Evolutionary conservation across 805 yeast genomes (phyloP).

Genomic region (Isabelozyma heimii): DNA sequence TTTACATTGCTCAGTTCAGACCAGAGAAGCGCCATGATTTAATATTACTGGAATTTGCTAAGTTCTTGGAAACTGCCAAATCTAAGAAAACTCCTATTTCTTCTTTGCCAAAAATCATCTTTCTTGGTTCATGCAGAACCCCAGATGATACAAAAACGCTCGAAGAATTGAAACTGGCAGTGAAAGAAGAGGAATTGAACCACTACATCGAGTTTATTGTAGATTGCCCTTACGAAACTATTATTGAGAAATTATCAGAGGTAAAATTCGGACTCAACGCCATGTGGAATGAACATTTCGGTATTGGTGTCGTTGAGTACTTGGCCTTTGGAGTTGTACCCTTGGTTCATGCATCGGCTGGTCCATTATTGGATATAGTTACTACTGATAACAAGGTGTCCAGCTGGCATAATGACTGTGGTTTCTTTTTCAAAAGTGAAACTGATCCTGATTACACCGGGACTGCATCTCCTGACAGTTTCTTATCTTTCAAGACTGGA

Average conservation of each 20-base stretch:
- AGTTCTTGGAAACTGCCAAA: constrained; percentile 37
- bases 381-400: constrained; percentile 8
- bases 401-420: constrained; percentile 50
- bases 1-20: constrained; percentile 87
- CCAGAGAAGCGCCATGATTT: constrained; percentile 90
- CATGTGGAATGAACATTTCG: constrained; percentile 99
- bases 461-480: background rate
- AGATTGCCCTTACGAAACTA: constrained; percentile 69
- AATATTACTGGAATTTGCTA: constrained; percentile 60
- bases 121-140: constrained; percentile 84
- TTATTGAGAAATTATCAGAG: constrained; percentile 50
- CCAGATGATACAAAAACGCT: constrained; percentile 63
- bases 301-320: constrained; percentile 95
- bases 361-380: constrained; percentile 90
- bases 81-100: constrained; percentile 13
- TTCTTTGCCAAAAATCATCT: constrained; percentile 54
- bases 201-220: constrained; percentile 54
- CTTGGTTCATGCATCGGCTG: constrained; percentile 91
- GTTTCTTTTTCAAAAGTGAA: constrained; percentile 72
- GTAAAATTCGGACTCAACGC: constrained; percentile 84
- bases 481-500: constrained; percentile 4
- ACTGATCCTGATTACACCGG: constrained; percentile 65
- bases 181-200: constrained; percentile 22
- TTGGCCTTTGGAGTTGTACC: constrained; percentile 85
- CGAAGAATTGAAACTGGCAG: constrained; percentile 42